Base-by-base conservation (phyloP, 2,329 filamentous ascomycete genomes). In the Aspergillus texensis region DNA sequence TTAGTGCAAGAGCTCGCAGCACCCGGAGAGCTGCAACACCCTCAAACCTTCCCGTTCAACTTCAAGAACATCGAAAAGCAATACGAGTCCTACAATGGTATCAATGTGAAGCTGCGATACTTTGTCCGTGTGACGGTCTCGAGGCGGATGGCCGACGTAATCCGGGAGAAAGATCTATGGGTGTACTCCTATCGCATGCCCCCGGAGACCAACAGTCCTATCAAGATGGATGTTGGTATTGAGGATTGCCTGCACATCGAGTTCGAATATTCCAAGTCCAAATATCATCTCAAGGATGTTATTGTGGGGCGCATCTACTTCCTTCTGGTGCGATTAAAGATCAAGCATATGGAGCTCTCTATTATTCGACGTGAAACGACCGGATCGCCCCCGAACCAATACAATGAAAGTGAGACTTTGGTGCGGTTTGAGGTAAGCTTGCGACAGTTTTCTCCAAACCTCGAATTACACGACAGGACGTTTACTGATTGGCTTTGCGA, bases 21-120 rank as follows among this genome's bases (percentile, higher is more conserved):
- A 21, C 95, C 95, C 2, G 95, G 95, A 79, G 95, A 99, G 83
- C 91, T 99, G 62, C 95, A 98, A 78, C 96, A 99, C 81, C 95
- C 95, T 50, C 95, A 99, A 83, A 97, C 94, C 56, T 97, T 97
- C 80, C 93, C 96, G 71, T 99, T 99, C 88, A 96, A 97, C 84
- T 99, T 99, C 88, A 98, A 98, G 81, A 99, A 98, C 80, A 93
- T 99, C 73, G 95, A 99, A 86, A 99, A 99, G 85, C 94, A 96
- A 80, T 99, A 99, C 85, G 96, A 99, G 82, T 97, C 94, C 69
- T 99, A 99, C 86, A 96, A 97, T 78, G 95, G 95, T 76, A 99
- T 99, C 88, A 99, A 99, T 77, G 95, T 99, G 74, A 96, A 97
- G 84, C 87, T 99, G 77, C 93, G 95, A 71, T 99, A 99, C 87